A percentile compares a stretch with the other conserved stretches of the same genome.
Conservation (phyloP, 345 rosid species). For the Bretschneidera sinensis region DNA sequence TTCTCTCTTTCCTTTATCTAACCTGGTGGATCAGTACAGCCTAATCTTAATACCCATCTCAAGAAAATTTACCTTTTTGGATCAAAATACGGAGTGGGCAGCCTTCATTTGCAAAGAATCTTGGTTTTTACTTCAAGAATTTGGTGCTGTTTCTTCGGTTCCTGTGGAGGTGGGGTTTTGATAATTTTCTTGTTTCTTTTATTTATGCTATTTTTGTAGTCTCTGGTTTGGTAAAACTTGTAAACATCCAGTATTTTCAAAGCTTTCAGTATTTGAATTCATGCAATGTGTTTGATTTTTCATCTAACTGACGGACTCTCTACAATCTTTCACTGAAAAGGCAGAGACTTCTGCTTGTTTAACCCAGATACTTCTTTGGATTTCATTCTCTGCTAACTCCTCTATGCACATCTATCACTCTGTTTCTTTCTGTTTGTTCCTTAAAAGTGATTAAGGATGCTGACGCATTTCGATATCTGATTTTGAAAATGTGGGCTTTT, state of each 20-base stretch:
- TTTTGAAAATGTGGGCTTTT: conserved; percentile 14
- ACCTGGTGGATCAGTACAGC: conserved; percentile 25
- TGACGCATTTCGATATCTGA: conserved; percentile 1
- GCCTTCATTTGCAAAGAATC: conserved; percentile 4
- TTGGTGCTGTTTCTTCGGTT: conserved; percentile 17
- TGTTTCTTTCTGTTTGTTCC: too few relatives aligned
- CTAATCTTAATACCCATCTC: conserved; percentile 21
- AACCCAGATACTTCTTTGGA: too few relatives aligned
- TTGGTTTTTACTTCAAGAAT: conserved; percentile 14
- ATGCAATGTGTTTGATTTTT: conserved; percentile 24
- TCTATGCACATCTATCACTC: too few relatives aligned
- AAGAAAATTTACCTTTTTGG: not conserved
- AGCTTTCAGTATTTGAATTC: conserved; percentile 12
- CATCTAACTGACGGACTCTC: conserved; percentile 10
- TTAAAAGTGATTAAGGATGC: not conserved
- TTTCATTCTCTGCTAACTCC: too few relatives aligned
- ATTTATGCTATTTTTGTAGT: conserved; percentile 2
- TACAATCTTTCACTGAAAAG: not conserved
- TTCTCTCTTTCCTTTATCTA: conserved; percentile 8
- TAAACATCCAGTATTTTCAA: not conserved
- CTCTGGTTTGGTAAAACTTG: not conserved
- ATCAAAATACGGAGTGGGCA: not conserved
- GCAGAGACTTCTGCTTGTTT: not conserved
- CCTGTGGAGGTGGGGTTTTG: conserved; percentile 29
- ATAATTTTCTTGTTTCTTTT: conserved; percentile 15